Evolutionary conservation across 345 rosid species (phyloP), one percentile per base, ranked within the genome.

Genomic region (Erucastrum elatum): DNA sequence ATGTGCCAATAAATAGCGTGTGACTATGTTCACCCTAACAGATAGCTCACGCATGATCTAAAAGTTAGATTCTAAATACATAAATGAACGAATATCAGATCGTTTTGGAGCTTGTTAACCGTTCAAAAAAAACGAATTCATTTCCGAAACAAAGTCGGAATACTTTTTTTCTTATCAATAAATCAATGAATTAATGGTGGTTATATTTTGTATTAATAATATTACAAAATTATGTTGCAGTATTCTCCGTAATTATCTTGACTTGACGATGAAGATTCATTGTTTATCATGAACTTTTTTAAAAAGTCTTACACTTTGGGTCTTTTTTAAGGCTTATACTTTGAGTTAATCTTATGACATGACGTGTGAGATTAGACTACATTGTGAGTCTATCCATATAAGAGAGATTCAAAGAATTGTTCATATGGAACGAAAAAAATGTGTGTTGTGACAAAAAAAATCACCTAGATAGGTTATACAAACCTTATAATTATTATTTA

Each of bases 371-470:
- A 58, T 58, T 25, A 9, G 10, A 55, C 27, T 17, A 6, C 27
- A 29, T 30, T 9, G 64, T 61, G 66, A 61, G 16, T 61, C 64
- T 12, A n/a, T 63, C 58, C 34, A 67, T 26, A n/a, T 17, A 26
- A 11, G 26, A 63, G 46, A 63, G 67, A n/a, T n/a, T 65, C 64
- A 26, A 64, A 53, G 11, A 65, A 51, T 21, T 74, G 25, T n/a
- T n/a, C 12, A 21, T 1, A 13, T 11, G 53, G 8, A n/a, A n/a
- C 21, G 6, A 64, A 4, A 51, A 66, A 65, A 74, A 1, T 37
- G 55, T 37, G 37, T 39, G 25, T 7, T 26, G 16, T 75, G 33
- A 76, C 33, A 68, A 21, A 21, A 21, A 17, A 30, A 41, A 13
- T n/a, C 74, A 33, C 12, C 3, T 29, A 41, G 67, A 12, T 59